Conservation (phyloP, 257 asterid genomes). For the Voacanga thouarsii region DNA sequence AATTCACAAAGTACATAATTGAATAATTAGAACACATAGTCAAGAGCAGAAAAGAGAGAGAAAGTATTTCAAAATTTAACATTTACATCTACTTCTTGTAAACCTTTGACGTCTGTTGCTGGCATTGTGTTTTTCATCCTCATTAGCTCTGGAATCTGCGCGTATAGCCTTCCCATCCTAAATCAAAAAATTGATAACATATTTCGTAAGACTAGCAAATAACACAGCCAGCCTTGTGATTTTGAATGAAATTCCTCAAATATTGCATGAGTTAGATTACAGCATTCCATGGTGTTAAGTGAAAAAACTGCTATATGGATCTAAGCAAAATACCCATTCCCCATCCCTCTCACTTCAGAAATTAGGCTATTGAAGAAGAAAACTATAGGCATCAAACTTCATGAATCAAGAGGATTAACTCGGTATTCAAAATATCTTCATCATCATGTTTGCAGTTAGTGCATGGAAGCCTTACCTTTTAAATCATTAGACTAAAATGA, state of each 20-base stretch:
- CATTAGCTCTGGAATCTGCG: slow-evolving; percentile 26
- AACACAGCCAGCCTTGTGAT: neutral
- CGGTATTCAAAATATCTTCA: neutral
- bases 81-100: slow-evolving; percentile 70
- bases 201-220: neutral
- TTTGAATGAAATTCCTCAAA: neutral
- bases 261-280: neutral
- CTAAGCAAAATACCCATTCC: neutral
- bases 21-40: neutral
- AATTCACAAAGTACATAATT: neutral
- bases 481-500: neutral
- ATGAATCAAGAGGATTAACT: neutral
- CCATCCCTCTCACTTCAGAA: neutral
- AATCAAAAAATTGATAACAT: neutral
- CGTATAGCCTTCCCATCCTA: slow-evolving; percentile 28
- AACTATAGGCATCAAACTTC: neutral
- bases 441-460: neutral
- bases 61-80: neutral
- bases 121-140: slow-evolving; percentile 30
- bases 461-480: neutral
- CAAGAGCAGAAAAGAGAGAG: neutral
- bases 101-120: slow-evolving; percentile 39
- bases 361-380: neutral
- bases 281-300: neutral
- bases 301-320: neutral